Percentiles rank a stretch among this genome's conserved stretches.
Conservation (phyloP, 2,329 filamentous ascomycete genomes). For the Teratosphaeria zuluensis region DNA sequence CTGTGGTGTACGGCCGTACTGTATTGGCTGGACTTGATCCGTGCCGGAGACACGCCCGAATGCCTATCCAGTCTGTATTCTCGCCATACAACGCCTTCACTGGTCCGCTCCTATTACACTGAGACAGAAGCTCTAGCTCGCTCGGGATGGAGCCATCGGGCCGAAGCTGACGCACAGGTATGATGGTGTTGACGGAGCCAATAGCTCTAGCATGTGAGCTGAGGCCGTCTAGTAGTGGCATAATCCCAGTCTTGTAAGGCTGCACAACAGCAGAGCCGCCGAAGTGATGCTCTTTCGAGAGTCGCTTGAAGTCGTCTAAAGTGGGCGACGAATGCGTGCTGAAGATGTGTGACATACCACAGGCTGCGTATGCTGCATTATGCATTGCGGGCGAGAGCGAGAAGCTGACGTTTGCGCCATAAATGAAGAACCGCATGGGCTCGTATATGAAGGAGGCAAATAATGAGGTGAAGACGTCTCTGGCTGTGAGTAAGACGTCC, state of each 20-base stretch:
- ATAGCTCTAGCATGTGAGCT: slow-evolving; percentile 66
- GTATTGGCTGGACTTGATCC: slow-evolving; percentile 62
- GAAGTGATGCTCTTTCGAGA: slow-evolving; percentile 57
- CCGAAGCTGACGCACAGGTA: slow-evolving; percentile 56
- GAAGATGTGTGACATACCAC: slow-evolving; percentile 61
- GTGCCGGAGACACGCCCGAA: slow-evolving; percentile 60
- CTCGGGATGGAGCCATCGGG: slow-evolving; percentile 48
- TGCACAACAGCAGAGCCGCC: slow-evolving; percentile 63
- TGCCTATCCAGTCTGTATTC: slow-evolving; percentile 75
- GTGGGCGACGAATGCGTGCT: slow-evolving; percentile 53
- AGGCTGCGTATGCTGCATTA: slow-evolving; percentile 55
- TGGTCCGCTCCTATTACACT: slow-evolving; percentile 55
- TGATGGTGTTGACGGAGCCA: slow-evolving; percentile 65
- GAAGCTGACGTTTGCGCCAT: slow-evolving; percentile 63
- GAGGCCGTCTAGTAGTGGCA: slow-evolving; percentile 54
- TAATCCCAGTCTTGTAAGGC: slow-evolving; percentile 65
- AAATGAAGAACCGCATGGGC: slow-evolving; percentile 61
- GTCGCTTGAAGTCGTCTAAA: slow-evolving; percentile 52
- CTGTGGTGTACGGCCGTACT: slow-evolving; percentile 43
- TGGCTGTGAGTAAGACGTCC: slow-evolving; percentile 41
- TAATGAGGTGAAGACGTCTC: slow-evolving; percentile 54
- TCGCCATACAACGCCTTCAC: slow-evolving; percentile 65
- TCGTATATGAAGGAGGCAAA: slow-evolving; percentile 59
- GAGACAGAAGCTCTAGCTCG: slow-evolving; percentile 42
- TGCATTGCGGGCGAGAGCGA: slow-evolving; percentile 73